A percentile compares a stretch with the other conserved stretches of the same genome.
phyloP scores from a whole-genome alignment of 176 grass and related monocot genomes.

The Panicum miliaceum region DNA sequence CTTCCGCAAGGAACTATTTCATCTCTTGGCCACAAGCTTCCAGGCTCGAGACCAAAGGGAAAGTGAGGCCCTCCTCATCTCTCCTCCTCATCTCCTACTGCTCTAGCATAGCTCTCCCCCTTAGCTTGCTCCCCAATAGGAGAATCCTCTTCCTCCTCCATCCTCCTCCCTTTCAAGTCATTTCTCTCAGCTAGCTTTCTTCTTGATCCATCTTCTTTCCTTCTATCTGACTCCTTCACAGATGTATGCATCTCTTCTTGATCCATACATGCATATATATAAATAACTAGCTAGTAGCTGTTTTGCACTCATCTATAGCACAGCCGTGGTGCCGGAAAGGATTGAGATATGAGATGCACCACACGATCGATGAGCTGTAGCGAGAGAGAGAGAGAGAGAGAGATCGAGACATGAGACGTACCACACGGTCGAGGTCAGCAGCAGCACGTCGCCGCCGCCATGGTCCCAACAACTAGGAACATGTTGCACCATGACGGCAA shows the following conservation, averaged over 20 bases:
- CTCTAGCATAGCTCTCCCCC: not conserved
- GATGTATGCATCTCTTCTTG: conserved; percentile 1
- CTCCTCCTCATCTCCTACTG: conserved; percentile 22
- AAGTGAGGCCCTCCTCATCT: conserved; percentile 44
- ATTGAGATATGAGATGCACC: conserved; percentile 27
- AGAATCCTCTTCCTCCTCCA: conserved; percentile 8
- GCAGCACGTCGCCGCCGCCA: conserved; percentile 36
- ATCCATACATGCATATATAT: conserved; percentile 16
- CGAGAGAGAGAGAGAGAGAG: conserved; percentile 36
- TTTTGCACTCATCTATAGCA: conserved; percentile 9
- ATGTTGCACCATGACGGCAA: conserved; percentile 49
- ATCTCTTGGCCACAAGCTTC: conserved; percentile 38
- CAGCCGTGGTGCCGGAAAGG: not conserved
- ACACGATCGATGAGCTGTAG: conserved; percentile 19
- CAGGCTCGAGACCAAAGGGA: conserved; percentile 47
- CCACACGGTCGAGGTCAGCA: conserved; percentile 24
- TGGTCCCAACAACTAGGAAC: conserved; percentile 76
- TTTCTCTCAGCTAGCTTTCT: not conserved
- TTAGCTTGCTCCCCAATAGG: conserved; percentile 29
- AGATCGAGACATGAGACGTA: conserved; percentile 47
- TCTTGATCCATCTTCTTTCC: conserved; percentile 30
- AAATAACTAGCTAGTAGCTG: not conserved
- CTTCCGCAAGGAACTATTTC: conserved; percentile 45
- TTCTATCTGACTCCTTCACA: not conserved
- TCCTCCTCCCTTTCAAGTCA: conserved; percentile 19